Evolutionary conservation across 2,329 filamentous ascomycete genomes (phyloP).

Genomic region (Penicillium sumatraense): DNA sequence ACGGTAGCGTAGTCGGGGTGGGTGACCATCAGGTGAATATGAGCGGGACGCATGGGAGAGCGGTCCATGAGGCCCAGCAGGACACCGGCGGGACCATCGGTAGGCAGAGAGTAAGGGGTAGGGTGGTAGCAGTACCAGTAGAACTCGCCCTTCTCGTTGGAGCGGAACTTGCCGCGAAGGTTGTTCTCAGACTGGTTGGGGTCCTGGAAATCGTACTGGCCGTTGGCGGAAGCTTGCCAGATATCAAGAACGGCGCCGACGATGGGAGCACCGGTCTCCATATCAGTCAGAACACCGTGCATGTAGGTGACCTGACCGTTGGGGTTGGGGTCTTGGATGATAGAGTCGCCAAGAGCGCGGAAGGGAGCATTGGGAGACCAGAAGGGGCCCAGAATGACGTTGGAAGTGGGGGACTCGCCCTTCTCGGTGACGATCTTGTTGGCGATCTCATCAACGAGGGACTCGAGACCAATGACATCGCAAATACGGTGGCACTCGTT

Average conservation of each 20-base stretch:
- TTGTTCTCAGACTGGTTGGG: slow-evolving; percentile 75
- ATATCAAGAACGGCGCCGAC: slow-evolving; percentile 73
- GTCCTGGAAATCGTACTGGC: slow-evolving; percentile 78
- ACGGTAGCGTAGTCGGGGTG: slow-evolving; percentile 61
- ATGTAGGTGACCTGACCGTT: slow-evolving; percentile 67
- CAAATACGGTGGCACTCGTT: slow-evolving; percentile 77
- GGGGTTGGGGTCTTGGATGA: slow-evolving; percentile 65
- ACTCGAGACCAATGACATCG: slow-evolving; percentile 74
- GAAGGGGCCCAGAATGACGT: slow-evolving; percentile 77
- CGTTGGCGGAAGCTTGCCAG: slow-evolving; percentile 77
- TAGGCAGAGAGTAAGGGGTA: slow-evolving; percentile 73
- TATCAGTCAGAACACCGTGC: slow-evolving; percentile 70
- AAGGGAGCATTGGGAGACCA: slow-evolving; percentile 77
- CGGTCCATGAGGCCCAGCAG: slow-evolving; percentile 60
- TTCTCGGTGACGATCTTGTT: slow-evolving; percentile 68
- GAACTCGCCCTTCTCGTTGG: slow-evolving; percentile 67
- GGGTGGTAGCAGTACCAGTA: slow-evolving; percentile 78
- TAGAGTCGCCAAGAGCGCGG: slow-evolving; percentile 67
- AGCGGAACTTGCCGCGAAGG: slow-evolving; percentile 75
- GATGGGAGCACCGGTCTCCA: slow-evolving; percentile 69
- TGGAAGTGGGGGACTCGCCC: slow-evolving; percentile 69
- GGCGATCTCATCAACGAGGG: slow-evolving; percentile 79
- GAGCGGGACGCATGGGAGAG: slow-evolving; percentile 65
- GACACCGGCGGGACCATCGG: slow-evolving; percentile 62
- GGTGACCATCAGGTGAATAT: slow-evolving; percentile 64